Base-by-base conservation (phyloP, 2,329 filamentous ascomycete genomes). In the Cryphonectria naterciae region DNA sequence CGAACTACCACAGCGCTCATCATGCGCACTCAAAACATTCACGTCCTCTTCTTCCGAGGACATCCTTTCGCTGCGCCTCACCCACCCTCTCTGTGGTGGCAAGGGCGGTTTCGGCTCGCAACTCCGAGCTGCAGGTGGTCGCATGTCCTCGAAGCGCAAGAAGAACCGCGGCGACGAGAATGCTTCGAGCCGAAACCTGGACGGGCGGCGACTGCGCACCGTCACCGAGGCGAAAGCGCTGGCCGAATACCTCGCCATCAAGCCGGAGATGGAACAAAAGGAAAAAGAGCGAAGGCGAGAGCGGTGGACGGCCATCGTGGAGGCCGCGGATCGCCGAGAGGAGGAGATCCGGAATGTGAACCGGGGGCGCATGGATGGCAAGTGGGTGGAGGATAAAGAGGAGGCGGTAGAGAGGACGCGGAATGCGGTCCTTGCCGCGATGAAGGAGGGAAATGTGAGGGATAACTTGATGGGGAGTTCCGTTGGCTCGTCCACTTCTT, bases 51-150 rank as follows among this genome's bases (percentile, higher is more conserved):
- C 65, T 2, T 74, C 87, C 68, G 89, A 92, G 83, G 89, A 89
- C 46, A 91, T 98, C 75, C 86, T 99, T 22, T 91, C 94, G 0
- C 87, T 99, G 4, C 93, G 94, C 68, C 89, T 99, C 41, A 91
- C 90, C 8, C 85, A 91, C 1, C 92, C 92, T 7, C 83, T 98
- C 54, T 93, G 92, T 76, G 96, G 97, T 83, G 97, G 97, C 79
- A 99, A 99, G 80, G 96, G 96, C 81, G 96, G 96, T 77, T 99
- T 99, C 79, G 96, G 96, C 68, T 98, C 95, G 1, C 97, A 99
- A 81, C 90, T 99, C 52, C 93, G 97, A 78, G 96, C 97, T 0
- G 96, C 96, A 3, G 96, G 97, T 78, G 96, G 97, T 56, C 95
- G 97, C 83, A 99, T 99, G 96, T 97, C 94, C 2, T 95, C 93